A percentile compares a stretch with the other conserved stretches of the same genome.
phyloP scores from a whole-genome alignment of 371 early-diverging fungal genomes.

The Coemansia sp. region DNA sequence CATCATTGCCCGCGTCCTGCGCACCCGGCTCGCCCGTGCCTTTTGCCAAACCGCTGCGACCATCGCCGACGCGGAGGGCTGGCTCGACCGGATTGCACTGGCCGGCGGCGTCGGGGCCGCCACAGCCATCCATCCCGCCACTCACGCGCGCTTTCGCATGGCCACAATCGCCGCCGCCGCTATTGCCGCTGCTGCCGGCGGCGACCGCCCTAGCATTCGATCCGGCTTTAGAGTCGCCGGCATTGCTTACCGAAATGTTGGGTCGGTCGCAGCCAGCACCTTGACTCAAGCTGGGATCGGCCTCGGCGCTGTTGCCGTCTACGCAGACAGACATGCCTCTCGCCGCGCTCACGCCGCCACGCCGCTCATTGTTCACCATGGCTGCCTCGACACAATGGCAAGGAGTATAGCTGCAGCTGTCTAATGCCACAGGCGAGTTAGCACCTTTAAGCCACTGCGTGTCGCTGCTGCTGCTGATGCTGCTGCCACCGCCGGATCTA shows the following conservation, averaged over 20 bases:
- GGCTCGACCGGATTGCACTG: too few relatives aligned
- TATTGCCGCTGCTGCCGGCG: neutral
- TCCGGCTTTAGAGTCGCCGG: conserved; percentile 1
- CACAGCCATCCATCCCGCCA: neutral
- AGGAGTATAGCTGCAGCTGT: neutral
- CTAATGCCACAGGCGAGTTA: conserved; percentile 8
- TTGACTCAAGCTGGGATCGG: neutral
- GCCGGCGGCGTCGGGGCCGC: neutral
- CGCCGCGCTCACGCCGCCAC: neutral
- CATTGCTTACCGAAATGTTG: conserved; percentile 15
- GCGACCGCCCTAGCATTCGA: conserved; percentile 4
- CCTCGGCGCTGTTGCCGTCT: neutral
- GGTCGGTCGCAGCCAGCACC: conserved; percentile 10
- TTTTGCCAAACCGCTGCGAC: neutral
- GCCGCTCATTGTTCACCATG: neutral
- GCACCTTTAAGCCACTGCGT: conserved; percentile 7
- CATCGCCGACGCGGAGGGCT: neutral
- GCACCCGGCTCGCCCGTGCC: neutral
- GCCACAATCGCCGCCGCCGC: conserved; percentile 1
- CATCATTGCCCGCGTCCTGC: neutral
- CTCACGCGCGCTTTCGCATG: neutral
- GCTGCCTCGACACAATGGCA: neutral
- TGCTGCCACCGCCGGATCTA: neutral
- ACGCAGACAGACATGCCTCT: neutral
- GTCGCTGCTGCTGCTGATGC: neutral